A percentile compares a stretch with the other conserved stretches of the same genome.
Evolutionary conservation across 257 asterid genomes (phyloP).

Genomic region (Orobanche coerulescens): DNA sequence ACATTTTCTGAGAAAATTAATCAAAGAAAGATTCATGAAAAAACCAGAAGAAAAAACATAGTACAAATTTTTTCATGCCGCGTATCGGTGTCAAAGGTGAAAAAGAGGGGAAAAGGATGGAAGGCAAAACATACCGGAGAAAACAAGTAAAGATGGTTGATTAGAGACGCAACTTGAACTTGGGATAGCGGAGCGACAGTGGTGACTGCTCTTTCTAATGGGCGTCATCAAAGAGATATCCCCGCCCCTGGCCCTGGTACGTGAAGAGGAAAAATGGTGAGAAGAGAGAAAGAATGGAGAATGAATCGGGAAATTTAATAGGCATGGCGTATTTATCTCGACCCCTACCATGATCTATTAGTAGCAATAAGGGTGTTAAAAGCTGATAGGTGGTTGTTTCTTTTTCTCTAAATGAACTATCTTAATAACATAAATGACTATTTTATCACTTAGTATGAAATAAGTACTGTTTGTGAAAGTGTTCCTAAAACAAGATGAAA

Average conservation of each 20-base stretch:
- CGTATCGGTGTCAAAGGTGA: not conserved
- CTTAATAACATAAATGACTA: too few species aligned
- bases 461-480: too few species aligned
- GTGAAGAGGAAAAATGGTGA: slow-evolving; percentile 20
- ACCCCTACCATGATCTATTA: too few species aligned
- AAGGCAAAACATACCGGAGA: slow-evolving; percentile 55
- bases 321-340: slow-evolving; percentile 23
- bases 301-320: slow-evolving; percentile 20
- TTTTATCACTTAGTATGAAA: too few species aligned
- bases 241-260: too few species aligned
- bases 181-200: slow-evolving; percentile 20
- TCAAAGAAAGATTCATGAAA: not conserved
- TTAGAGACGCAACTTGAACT: slow-evolving; percentile 19
- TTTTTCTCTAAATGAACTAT: too few species aligned
- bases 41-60: not conserved
- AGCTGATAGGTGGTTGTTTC: too few species aligned
- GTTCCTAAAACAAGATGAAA: too few species aligned
- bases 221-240: slow-evolving; percentile 37
- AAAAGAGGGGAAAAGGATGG: not conserved
- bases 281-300: slow-evolving; percentile 22
- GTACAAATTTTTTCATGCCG: not conserved
- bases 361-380: too few species aligned
- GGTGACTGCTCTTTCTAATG: slow-evolving; percentile 13
- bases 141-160: slow-evolving; percentile 76
- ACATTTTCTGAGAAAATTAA: not conserved